Percentiles rank a stretch among this genome's conserved stretches.
phyloP scores from a whole-genome alignment of 192 early-diverging fungal genomes.

The Neocallimastix lanati region DNA sequence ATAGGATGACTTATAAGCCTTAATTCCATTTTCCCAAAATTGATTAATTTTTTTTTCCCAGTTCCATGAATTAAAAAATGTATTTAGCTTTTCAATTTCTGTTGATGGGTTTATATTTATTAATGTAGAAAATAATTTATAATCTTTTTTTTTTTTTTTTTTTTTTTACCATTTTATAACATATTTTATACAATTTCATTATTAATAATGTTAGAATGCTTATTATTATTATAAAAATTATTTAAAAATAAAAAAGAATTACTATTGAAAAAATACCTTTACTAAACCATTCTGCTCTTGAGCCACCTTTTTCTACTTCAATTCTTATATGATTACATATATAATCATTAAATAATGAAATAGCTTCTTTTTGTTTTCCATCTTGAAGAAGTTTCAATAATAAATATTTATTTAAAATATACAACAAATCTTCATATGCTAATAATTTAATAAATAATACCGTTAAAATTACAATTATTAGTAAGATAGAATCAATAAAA shows the following conservation, averaged over 20 bases:
- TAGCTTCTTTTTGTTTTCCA: neutral
- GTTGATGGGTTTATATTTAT: neutral
- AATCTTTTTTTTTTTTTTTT: neutral
- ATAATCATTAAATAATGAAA: neutral
- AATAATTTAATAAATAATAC: too few species aligned
- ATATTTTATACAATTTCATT: too few species aligned
- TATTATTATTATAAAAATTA: too few species aligned
- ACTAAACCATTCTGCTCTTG: neutral
- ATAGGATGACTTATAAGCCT: neutral
- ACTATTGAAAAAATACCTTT: neutral
- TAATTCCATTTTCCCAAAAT: neutral
- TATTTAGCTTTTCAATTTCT: neutral
- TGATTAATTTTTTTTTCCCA: neutral
- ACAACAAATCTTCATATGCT: neutral
- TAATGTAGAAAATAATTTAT: neutral
- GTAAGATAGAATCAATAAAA: too few species aligned
- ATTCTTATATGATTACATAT: neutral
- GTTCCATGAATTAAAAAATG: neutral
- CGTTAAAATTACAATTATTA: too few species aligned
- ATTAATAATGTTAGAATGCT: too few species aligned
- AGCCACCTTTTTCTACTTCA: neutral
- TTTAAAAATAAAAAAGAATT: too few species aligned
- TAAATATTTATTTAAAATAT: neutral
- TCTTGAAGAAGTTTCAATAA: neutral
- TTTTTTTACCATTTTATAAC: too few species aligned